Percentiles rank a stretch among this genome's conserved stretches.
Evolutionary conservation across 257 asterid genomes (phyloP).

Genomic region (Plantago ovata): DNA sequence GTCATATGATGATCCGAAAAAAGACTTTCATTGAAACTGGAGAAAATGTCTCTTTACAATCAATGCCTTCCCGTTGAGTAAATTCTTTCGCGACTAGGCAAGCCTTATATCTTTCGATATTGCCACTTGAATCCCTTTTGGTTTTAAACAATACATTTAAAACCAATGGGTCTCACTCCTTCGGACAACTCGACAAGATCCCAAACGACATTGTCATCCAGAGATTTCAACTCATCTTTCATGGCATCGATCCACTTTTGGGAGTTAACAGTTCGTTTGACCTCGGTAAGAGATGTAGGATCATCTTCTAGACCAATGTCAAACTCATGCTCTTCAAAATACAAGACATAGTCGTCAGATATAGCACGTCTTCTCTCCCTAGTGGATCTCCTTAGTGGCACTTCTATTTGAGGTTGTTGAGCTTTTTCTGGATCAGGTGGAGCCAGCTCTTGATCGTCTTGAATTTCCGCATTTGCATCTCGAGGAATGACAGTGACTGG

Average conservation of each 20-base stretch:
- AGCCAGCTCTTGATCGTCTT: background rate
- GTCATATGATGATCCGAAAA: background rate
- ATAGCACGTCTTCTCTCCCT: background rate
- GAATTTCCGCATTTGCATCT: background rate
- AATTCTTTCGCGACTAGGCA: too few relatives aligned
- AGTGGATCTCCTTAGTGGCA: background rate
- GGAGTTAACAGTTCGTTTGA: background rate
- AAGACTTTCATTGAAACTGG: background rate
- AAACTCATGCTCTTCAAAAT: background rate
- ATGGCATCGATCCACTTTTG: too few relatives aligned
- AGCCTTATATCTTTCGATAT: too few relatives aligned
- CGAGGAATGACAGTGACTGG: background rate
- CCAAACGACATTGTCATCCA: background rate
- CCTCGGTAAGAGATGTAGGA: background rate
- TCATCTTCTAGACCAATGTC: conserved; percentile 2
- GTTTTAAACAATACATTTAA: conserved; percentile 1
- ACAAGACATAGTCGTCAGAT: background rate
- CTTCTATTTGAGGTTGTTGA: background rate
- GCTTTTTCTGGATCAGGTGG: background rate
- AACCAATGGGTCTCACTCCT: background rate
- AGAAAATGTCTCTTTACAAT: background rate
- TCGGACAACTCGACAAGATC: background rate
- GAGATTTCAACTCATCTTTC: background rate
- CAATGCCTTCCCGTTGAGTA: background rate
- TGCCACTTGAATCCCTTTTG: background rate